These are phyloP conservation scores for Lagenaria siceraria DNA, from an alignment of 306 rosid genomes.

Conservation along the genomic window DNA sequence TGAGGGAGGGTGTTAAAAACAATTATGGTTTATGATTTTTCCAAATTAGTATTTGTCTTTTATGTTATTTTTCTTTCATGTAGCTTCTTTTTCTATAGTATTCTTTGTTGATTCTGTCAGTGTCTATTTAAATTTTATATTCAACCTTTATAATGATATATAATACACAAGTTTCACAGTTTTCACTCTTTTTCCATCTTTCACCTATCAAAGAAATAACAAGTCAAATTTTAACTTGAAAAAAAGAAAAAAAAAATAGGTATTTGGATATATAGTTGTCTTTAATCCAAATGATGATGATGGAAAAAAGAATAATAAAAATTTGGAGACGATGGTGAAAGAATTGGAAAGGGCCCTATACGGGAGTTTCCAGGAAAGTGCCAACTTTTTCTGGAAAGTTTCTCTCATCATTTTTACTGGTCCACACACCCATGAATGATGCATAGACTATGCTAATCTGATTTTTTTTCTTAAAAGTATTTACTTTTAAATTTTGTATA, in stretches of 20 bases:
- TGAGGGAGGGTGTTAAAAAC: too few species aligned
- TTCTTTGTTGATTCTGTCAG: too few species aligned
- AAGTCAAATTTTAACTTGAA: not conserved
- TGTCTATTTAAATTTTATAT: too few species aligned
- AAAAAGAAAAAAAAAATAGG: not conserved
- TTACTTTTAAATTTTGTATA: too few species aligned
- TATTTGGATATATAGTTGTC: not conserved
- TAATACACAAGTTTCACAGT: too few species aligned
- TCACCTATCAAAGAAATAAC: not conserved
- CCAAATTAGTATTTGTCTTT: too few species aligned
- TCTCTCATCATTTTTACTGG: conserved; percentile 36
- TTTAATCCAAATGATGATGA: not conserved
- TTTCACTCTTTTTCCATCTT: not conserved
- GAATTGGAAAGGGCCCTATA: conserved; percentile 20
- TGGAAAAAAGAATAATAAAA: not conserved
- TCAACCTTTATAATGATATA: too few species aligned
- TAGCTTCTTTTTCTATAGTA: too few species aligned
- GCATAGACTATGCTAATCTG: conserved; percentile 14
- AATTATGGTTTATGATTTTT: too few species aligned
- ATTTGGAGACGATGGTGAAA: conserved; percentile 28
- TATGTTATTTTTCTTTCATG: too few species aligned
- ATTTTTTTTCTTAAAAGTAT: not conserved
- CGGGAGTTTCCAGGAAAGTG: conserved; percentile 62
- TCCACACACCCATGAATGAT: conserved; percentile 43
- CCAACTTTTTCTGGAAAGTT: conserved; percentile 46